Evolutionary conservation across 106 monocot species (phyloP).

Genomic region (Dactylorhiza incarnata): DNA sequence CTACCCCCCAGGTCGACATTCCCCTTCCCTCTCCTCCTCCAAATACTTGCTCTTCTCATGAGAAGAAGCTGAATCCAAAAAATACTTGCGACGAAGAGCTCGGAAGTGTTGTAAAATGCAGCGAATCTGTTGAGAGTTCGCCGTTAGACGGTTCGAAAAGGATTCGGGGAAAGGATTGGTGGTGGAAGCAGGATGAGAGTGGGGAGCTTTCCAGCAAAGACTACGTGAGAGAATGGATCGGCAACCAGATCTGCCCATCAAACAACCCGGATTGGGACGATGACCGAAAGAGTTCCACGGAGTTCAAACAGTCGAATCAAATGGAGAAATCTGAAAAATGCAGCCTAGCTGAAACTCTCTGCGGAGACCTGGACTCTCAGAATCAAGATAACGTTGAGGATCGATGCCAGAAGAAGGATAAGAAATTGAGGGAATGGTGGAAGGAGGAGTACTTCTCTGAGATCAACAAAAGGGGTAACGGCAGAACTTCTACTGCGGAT

Average conservation of each 20-base stretch:
- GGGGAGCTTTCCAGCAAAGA: conserved; percentile 57
- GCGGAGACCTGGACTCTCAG: not conserved
- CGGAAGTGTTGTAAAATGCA: not conserved
- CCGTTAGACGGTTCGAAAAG: conserved; percentile 15
- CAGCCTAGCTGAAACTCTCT: not conserved
- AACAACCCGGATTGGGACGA: conserved; percentile 40
- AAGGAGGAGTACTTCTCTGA: conserved; percentile 84
- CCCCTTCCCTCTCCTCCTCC: conserved; percentile 12
- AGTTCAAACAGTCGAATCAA: not conserved
- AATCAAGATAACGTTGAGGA: not conserved
- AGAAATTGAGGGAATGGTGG: conserved; percentile 69
- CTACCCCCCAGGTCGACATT: conserved; percentile 13
- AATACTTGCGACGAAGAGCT: conserved; percentile 6
- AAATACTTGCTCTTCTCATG: not conserved
- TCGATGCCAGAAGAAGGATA: conserved; percentile 16
- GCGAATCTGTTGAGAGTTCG: not conserved
- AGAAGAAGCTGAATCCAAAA: conserved; percentile 46
- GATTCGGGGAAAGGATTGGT: conserved; percentile 52
- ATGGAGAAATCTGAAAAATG: not conserved
- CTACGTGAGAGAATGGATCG: conserved; percentile 48
- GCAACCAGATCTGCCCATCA: conserved; percentile 1
- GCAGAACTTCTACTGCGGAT: not conserved
- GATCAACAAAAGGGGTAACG: conserved; percentile 41
- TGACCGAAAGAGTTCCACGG: conserved; percentile 10
- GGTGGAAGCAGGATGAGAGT: conserved; percentile 86